phyloP scores from a whole-genome alignment of 768 basidiomycete genomes.

The Tubosaeta brunneosetosa region DNA sequence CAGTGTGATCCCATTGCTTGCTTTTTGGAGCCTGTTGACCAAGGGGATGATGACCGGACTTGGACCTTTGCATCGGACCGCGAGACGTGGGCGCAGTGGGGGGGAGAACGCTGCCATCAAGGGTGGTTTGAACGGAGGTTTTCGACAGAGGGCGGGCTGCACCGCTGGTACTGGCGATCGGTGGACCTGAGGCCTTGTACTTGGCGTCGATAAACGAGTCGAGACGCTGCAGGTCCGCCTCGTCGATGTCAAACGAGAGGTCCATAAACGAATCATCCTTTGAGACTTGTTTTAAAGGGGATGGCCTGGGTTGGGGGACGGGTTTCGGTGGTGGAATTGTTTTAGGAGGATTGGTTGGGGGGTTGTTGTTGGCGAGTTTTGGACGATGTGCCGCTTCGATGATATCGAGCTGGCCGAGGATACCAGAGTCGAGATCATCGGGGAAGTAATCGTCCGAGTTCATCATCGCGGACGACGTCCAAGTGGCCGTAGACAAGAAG shows the following conservation, averaged over 20 bases:
- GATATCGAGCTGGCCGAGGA: slow-evolving; percentile 58
- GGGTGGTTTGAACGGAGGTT: slow-evolving; percentile 56
- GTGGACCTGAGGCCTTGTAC: slow-evolving; percentile 37
- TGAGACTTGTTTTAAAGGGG: slow-evolving; percentile 14
- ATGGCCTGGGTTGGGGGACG: slow-evolving; percentile 14
- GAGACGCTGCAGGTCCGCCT: slow-evolving; percentile 47
- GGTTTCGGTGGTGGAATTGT: slow-evolving; percentile 9
- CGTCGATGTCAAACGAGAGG: slow-evolving; percentile 53
- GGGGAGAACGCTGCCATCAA: slow-evolving; percentile 57
- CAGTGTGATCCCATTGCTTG: slow-evolving; percentile 91
- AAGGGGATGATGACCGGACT: slow-evolving; percentile 41
- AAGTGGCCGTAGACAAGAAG: slow-evolving; percentile 2
- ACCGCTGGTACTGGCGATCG: slow-evolving; percentile 38
- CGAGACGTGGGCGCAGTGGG: slow-evolving; percentile 25
- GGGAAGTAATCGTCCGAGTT: slow-evolving; percentile 76
- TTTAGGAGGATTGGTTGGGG: slow-evolving; percentile 4
- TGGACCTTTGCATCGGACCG: slow-evolving; percentile 38
- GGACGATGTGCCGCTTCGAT: slow-evolving; percentile 59
- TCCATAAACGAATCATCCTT: slow-evolving; percentile 49
- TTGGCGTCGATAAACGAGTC: slow-evolving; percentile 50
- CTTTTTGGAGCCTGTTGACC: slow-evolving; percentile 58
- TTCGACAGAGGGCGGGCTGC: slow-evolving; percentile 26
- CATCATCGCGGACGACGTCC: slow-evolving; percentile 37
- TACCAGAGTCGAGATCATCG: slow-evolving; percentile 58
- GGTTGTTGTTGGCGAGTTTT: slow-evolving; percentile 8